Conservation (phyloP, 768 basidiomycete species). For the Gloeostereum incarnatum region DNA sequence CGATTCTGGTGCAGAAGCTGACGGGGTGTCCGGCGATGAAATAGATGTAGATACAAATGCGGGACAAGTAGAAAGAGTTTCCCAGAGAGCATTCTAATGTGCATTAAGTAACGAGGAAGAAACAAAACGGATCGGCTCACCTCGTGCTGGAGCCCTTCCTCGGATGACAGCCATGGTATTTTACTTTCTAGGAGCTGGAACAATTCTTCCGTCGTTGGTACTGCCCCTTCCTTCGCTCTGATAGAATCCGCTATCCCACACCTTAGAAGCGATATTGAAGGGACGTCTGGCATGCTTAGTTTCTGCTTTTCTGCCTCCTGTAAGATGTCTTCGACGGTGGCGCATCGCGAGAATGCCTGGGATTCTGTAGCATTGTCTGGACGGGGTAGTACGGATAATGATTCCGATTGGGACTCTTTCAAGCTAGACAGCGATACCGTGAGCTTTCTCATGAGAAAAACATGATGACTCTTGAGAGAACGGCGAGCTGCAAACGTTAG, state of each 20-base stretch:
- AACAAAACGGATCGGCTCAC: conserved; percentile 21
- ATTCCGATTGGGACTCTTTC: conserved; percentile 45
- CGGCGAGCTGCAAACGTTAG: conserved; percentile 51
- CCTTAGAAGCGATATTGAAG: conserved; percentile 49
- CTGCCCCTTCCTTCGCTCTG: conserved; percentile 19
- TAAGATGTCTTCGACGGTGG: conserved; percentile 34
- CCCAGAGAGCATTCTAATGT: conserved; percentile 48
- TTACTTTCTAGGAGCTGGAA: conserved; percentile 49
- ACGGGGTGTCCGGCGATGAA: conserved; percentile 10
- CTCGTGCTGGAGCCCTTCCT: conserved; percentile 44
- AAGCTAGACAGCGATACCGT: conserved; percentile 45
- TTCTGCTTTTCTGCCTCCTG: conserved; percentile 16
- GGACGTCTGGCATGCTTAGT: conserved; percentile 23
- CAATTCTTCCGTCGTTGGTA: conserved; percentile 48
- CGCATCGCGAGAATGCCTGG: conserved; percentile 29
- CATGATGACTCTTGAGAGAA: conserved; percentile 53
- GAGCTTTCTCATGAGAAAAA: conserved; percentile 42
- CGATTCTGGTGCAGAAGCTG: conserved; percentile 12
- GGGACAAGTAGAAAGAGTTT: conserved; percentile 42
- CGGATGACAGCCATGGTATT: conserved; percentile 46
- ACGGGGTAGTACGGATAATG: conserved; percentile 48
- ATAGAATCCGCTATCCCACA: conserved; percentile 47
- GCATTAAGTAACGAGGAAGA: conserved; percentile 1
- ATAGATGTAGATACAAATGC: conserved; percentile 33
- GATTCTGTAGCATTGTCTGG: conserved; percentile 42